Evolutionary conservation across 176 grass and related monocot species (phyloP).

Genomic region (Pontederia paniculata): DNA sequence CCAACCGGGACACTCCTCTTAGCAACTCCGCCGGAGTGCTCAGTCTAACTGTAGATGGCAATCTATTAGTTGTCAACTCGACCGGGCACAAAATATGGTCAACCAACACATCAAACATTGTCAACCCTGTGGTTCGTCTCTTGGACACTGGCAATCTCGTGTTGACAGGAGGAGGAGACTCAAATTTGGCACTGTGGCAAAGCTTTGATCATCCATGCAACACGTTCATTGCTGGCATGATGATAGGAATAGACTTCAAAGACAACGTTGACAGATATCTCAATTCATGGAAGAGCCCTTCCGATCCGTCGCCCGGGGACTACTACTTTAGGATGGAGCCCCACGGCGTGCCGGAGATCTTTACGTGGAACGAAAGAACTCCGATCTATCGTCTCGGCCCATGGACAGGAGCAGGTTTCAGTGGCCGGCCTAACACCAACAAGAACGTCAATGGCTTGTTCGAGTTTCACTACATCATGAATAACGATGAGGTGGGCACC

Average conservation of each 20-base stretch:
- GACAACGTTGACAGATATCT: neutral
- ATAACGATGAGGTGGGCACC: slow-evolving; percentile 42
- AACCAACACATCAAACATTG: neutral
- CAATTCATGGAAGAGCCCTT: slow-evolving; percentile 7
- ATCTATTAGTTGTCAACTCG: no score
- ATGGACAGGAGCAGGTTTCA: neutral
- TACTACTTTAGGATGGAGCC: neutral
- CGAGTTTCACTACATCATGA: slow-evolving; percentile 39
- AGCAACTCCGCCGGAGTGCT: no score
- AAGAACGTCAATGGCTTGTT: slow-evolving; percentile 21
- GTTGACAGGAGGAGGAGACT: neutral
- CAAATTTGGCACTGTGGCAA: neutral
- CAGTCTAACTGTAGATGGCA: no score
- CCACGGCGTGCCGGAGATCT: neutral
- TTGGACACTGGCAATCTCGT: slow-evolving; percentile 12
- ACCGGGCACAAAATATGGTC: neutral
- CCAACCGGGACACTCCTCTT: no score
- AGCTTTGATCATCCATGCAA: slow-evolving; percentile 11
- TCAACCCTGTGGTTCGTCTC: neutral
- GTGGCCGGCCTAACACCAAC: neutral
- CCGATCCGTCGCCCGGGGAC: slow-evolving; percentile 10
- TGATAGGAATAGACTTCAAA: neutral
- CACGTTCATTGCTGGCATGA: slow-evolving; percentile 3
- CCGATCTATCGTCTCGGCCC: neutral
- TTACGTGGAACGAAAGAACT: neutral